phyloP scores from a whole-genome alignment of 495 filamentous ascomycete species.

The Usnea hakonensis region DNA sequence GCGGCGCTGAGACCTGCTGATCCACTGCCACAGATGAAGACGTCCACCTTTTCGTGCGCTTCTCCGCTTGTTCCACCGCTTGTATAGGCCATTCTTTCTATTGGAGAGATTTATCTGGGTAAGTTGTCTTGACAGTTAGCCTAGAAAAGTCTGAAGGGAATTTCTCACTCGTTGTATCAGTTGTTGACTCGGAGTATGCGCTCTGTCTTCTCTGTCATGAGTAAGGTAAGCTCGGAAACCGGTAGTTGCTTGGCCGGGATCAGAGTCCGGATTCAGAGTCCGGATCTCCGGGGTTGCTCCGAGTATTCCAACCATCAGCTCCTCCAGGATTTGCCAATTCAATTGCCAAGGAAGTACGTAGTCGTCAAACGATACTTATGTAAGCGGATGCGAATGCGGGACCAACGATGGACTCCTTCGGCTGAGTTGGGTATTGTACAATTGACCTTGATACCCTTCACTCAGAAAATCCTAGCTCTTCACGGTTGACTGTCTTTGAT shows the following conservation, averaged over 20 bases:
- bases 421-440: not conserved
- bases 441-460: not conserved
- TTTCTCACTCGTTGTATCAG: conserved; percentile 2
- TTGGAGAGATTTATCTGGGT: not conserved
- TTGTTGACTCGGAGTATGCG: not conserved
- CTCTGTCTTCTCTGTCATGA: not conserved
- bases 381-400: not conserved
- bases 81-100: conserved; percentile 2
- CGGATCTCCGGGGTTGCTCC: conserved; percentile 1
- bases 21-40: conserved; percentile 7
- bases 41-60: conserved; percentile 1
- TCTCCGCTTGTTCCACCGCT: not conserved
- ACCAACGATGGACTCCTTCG: not conserved
- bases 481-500: not conserved
- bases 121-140: not conserved
- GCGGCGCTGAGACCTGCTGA: conserved; percentile 8
- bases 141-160: conserved; percentile 1
- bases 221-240: not conserved
- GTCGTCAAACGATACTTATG: conserved; percentile 1
- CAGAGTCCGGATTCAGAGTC: too few relatives aligned
- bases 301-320: not conserved
- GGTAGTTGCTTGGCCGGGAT: not conserved
- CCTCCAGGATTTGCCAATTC: not conserved
- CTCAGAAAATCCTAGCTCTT: not conserved
- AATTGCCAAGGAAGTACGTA: conserved; percentile 3